Base-by-base conservation (phyloP, 352 stramenopile genomes). In the Phytophthora palmivora region DNA sequence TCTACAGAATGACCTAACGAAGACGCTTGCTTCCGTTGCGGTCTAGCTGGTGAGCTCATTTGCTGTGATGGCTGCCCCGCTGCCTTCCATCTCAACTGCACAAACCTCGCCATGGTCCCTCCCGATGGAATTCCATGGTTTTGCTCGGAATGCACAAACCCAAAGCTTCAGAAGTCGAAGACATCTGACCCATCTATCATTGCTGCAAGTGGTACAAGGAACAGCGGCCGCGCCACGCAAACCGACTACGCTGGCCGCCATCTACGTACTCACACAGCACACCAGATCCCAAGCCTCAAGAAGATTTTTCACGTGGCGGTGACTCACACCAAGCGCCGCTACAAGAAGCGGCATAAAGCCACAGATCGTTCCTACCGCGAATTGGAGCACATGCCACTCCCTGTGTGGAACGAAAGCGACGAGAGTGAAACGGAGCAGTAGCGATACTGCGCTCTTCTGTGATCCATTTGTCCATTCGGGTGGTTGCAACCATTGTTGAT, bases 11-110 rank as follows among this genome's bases (percentile, higher is more conserved):
- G 85, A 94, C 49, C 63, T 94, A 91, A 92, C 46, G 85, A 94
- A 74, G 85, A 94, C 58, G 76, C 74, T 16, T 94, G 85, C 55
- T 82, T 89, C 41, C 85, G 85, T 26, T 94, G 85, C 42, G 80
- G 82, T 0, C 72, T 88, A 36, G 75, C 79, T 15, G 85, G 85
- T 57, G 74, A 92, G 38, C 67, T 94, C 10, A 88, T 94, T 47
- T 94, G 85, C 70, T 94, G 85, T 52, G 85, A 94, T 55, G 83
- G 82, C 11, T 94, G 85, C 32, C 85, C 85, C 9, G 79, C 82
- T 1, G 85, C 85, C 8, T 90, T 92, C 62, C 85, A 94, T 56
- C 63, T 93, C 39, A 87, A 80, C 58, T 92, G 83, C 41, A 86
- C 83, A 14, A 92, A 90, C 47, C 76, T 92, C 39, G 73, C 67